These are phyloP conservation scores for Areca catechu DNA, from an alignment of 176 grass and related monocot species.

Conservation along the genomic window DNA sequence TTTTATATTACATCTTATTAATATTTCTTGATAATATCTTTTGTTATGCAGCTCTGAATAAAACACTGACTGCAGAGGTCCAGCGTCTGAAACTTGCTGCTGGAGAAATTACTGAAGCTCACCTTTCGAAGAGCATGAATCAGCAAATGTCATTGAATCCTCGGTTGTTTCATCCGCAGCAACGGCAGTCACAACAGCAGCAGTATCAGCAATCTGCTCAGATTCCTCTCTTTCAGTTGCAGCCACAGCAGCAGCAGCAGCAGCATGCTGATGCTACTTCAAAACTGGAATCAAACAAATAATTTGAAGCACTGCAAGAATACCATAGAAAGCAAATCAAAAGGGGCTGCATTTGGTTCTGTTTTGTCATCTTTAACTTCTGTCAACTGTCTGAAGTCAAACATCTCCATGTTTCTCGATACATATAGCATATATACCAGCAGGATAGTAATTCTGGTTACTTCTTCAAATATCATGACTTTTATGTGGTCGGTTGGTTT, in stretches of 20 bases:
- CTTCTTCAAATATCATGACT: no score
- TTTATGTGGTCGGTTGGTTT: no score
- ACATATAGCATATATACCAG: no score
- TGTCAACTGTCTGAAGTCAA: no score
- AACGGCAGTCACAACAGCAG: slow-evolving; percentile 3
- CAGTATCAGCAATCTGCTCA: not conserved
- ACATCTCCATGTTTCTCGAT: no score
- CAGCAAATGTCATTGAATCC: slow-evolving; percentile 4
- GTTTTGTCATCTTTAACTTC: no score
- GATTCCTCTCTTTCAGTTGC: not conserved
- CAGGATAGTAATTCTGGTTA: no score
- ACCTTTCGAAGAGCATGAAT: not conserved
- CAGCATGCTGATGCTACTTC: not conserved
- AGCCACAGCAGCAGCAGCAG: not conserved
- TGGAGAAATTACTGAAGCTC: slow-evolving; percentile 10
- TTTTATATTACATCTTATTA: not conserved
- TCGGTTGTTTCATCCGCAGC: slow-evolving; percentile 10
- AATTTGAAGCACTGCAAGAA: no score
- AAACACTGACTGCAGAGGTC: slow-evolving; percentile 20
- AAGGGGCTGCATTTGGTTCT: no score
- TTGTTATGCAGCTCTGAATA: slow-evolving; percentile 13
- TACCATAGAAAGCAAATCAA: no score
- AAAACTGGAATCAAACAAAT: not conserved
- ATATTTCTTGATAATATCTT: not conserved
- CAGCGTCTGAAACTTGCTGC: slow-evolving; percentile 10